Evolutionary conservation across 371 early-diverging fungal genomes (phyloP).

Genomic region (Lichtheimia ramosa): DNA sequence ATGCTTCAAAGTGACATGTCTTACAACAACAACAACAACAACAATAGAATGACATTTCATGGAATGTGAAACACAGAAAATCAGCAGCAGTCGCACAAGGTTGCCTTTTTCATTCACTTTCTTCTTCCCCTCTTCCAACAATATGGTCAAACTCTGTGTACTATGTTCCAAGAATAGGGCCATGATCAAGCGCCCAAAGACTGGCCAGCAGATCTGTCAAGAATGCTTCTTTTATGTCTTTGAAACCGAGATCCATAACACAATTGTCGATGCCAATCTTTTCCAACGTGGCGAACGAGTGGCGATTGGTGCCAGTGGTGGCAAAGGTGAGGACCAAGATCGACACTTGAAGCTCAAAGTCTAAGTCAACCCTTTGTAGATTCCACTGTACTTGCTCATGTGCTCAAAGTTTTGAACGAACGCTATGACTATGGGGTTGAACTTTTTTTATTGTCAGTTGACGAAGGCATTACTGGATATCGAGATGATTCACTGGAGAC

Average conservation of each 20-base stretch:
- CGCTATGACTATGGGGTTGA: conserved; percentile 94
- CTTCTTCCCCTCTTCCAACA: not conserved
- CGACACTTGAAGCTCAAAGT: not conserved
- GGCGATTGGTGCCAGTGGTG: conserved; percentile 98
- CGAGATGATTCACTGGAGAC: conserved; percentile 99
- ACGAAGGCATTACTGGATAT: conserved; percentile 99
- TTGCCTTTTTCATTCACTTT: no score
- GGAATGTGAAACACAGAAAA: no score
- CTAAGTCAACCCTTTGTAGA: conserved; percentile 54
- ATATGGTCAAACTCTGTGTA: conserved; percentile 52
- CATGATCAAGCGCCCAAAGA: conserved; percentile 92
- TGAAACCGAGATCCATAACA: conserved; percentile 97
- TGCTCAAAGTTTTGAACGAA: conserved; percentile 95
- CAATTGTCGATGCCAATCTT: conserved; percentile 82
- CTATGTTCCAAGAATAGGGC: conserved; percentile 67
- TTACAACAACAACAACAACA: no score
- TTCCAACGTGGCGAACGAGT: conserved; percentile 92
- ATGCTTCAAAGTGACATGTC: no score
- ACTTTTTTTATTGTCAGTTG: conserved; percentile 93
- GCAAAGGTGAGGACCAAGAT: conserved; percentile 75
- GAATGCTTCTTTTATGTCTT: conserved; percentile 94
- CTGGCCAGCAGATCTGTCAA: conserved; percentile 90
- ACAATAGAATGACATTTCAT: no score
- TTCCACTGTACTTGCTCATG: conserved; percentile 98
- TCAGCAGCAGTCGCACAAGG: no score